Evolutionary conservation across 257 asterid species (phyloP).

Genomic region (Solanum verrucosum): DNA sequence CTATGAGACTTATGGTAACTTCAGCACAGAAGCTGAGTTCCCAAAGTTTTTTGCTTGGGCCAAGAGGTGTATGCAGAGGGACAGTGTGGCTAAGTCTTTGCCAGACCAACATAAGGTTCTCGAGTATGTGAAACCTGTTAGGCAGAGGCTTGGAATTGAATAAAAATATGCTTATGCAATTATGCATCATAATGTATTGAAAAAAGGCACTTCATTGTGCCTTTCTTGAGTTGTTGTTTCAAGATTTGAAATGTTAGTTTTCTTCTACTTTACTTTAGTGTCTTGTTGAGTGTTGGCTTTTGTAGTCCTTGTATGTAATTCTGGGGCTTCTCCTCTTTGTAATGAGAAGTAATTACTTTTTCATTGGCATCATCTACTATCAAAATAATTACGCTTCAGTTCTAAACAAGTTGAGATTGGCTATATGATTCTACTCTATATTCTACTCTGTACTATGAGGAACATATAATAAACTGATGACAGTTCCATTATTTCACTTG

Average conservation of each 20-base stretch:
- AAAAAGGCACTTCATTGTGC: neutral
- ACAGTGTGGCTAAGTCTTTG: constrained; percentile 25
- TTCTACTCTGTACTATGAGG: neutral
- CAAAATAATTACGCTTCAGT: neutral
- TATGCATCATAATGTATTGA: neutral
- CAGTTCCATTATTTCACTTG: neutral
- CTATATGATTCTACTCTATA: neutral
- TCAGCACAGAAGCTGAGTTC: constrained; percentile 21
- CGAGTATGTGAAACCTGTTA: neutral
- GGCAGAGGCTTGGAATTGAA: neutral
- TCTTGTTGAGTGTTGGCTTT: neutral
- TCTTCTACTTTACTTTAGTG: neutral
- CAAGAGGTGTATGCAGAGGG: constrained; percentile 28
- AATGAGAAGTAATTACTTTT: neutral
- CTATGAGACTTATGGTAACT: constrained; percentile 14
- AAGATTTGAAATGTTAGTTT: neutral
- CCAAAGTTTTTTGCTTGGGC: constrained; percentile 33
- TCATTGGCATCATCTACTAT: neutral
- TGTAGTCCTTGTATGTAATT: neutral
- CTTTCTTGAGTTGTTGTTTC: neutral
- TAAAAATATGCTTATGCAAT: neutral
- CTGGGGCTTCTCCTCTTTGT: neutral
- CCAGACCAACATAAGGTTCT: constrained; percentile 15
- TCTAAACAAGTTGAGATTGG: neutral
- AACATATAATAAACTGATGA: neutral